These are phyloP conservation scores for Exobasidium rhododendri DNA, from an alignment of 1,284 basidiomycete species.

Conservation along the genomic window DNA sequence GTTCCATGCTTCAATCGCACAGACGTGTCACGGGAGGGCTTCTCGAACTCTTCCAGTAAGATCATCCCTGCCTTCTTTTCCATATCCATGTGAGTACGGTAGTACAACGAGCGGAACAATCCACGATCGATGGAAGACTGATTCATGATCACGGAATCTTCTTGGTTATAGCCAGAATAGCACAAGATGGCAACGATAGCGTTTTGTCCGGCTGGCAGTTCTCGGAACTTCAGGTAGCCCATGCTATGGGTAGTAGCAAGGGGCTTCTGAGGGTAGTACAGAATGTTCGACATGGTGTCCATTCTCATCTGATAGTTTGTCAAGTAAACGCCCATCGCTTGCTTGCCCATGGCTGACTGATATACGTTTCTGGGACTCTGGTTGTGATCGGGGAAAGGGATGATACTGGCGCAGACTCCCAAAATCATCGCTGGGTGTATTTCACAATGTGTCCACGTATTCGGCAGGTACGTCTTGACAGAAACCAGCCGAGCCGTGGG, in stretches of 20 bases:
- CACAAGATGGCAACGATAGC: constrained; percentile 97
- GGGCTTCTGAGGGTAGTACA: constrained; percentile 96
- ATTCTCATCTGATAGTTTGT: constrained; percentile 90
- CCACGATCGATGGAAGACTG: constrained; percentile 97
- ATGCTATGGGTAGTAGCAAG: constrained; percentile 96
- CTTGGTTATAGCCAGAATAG: constrained; percentile 99
- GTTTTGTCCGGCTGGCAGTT: constrained; percentile 95
- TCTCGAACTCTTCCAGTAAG: constrained; percentile 83
- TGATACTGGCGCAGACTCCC: constrained; percentile 95
- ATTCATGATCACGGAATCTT: constrained; percentile 99
- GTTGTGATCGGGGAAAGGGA: constrained; percentile 99
- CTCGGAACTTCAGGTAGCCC: constrained; percentile 97
- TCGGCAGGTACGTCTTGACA: constrained; percentile 40
- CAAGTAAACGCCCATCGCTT: constrained; percentile 97
- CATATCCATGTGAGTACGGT: constrained; percentile 91
- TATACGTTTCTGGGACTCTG: constrained; percentile 99
- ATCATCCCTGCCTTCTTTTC: constrained; percentile 95
- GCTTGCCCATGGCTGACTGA: constrained; percentile 97
- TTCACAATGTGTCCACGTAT: constrained; percentile 94
- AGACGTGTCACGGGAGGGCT: constrained; percentile 87
- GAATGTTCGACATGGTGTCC: constrained; percentile 72
- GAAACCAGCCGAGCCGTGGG: constrained; percentile 75
- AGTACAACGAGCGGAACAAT: constrained; percentile 97
- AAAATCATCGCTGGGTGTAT: constrained; percentile 99
- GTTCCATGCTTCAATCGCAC: constrained; percentile 96